Evolutionary conservation across 2,329 filamentous ascomycete species (phyloP), one percentile per base, ranked within the genome.

Genomic region (Cryphonectria nitschkei): DNA sequence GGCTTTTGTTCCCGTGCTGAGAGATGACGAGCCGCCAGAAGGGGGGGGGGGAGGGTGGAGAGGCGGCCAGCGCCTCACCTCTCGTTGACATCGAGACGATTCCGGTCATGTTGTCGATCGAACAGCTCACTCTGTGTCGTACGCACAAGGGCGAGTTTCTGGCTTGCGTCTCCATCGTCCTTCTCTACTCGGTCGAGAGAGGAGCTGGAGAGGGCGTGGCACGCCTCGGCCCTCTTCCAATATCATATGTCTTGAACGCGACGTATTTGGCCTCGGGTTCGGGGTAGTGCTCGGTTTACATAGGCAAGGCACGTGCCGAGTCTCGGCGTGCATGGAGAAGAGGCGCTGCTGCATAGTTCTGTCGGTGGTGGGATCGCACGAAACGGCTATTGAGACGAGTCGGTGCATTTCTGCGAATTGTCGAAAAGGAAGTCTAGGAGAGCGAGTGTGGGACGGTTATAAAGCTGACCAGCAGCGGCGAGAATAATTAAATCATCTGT

Each of bases 381-480:
- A 58, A 58, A 4, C 11, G 13, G 54, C 26, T 9, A 29, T 34
- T 32, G 54, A 14, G 14, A 9, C 54, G 54, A 58, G 26, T 58
- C 54, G 29, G 14, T 34, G 16, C 26, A 32, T 58, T 32, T 58
- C 5, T 9, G 16, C 19, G 22, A n/a, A 50, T 22, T 22, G 14
- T 32, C 4, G 13, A 58, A 32, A 32, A 19, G 26, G 2, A 19
- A 29, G 19, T 19, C 7, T 19, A 16, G 54, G 11, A 19, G 14
- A 58, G 54, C 54, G 54, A 32, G 26, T 3, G 54, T 8, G 34
- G n/a, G 4, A 26, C 6, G 8, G 6, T 34, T 19, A 14, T 3
- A 58, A 58, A 29, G 54, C 54, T 58, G 54, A 32, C 54, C 54
- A 58, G 54, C 29, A 58, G 54, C 16, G 54, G 54, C 14, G 26